These are phyloP conservation scores for Acacia concinna DNA, from an alignment of 331 rosid genomes.

Conservation along the genomic window DNA sequence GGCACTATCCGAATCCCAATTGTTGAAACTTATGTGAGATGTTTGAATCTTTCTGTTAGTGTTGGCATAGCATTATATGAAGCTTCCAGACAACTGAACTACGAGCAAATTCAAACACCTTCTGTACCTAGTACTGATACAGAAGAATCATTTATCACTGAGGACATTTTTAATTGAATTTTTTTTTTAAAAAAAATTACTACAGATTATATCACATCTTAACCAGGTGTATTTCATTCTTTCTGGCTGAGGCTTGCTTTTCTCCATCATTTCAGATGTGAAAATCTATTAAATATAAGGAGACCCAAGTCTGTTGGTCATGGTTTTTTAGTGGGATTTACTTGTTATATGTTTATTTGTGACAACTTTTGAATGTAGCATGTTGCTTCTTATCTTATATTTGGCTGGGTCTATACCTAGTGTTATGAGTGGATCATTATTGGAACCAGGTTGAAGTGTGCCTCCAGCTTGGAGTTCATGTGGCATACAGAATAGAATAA, in stretches of 20 bases:
- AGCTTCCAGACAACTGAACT: conserved; percentile 86
- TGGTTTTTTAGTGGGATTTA: background rate
- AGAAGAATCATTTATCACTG: conserved; percentile 56
- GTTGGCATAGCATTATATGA: conserved; percentile 89
- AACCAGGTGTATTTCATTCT: background rate
- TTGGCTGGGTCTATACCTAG: background rate
- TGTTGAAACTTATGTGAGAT: conserved; percentile 90
- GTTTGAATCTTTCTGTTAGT: conserved; percentile 91
- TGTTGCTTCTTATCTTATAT: background rate
- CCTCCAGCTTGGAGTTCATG: background rate
- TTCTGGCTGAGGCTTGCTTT: background rate
- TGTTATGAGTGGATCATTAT: background rate
- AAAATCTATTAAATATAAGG: background rate
- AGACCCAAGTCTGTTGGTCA: background rate
- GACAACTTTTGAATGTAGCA: background rate
- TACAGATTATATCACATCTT: background rate
- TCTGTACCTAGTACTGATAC: conserved; percentile 41
- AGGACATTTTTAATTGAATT: conserved; percentile 72
- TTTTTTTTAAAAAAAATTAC: background rate
- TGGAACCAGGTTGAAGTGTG: background rate
- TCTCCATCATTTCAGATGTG: background rate
- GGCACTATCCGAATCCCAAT: conserved; percentile 79
- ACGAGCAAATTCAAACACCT: conserved; percentile 59
- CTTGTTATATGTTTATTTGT: background rate
- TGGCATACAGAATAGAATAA: background rate